phyloP scores from a whole-genome alignment of 75 land plant species.

The Picea sitchensis region DNA sequence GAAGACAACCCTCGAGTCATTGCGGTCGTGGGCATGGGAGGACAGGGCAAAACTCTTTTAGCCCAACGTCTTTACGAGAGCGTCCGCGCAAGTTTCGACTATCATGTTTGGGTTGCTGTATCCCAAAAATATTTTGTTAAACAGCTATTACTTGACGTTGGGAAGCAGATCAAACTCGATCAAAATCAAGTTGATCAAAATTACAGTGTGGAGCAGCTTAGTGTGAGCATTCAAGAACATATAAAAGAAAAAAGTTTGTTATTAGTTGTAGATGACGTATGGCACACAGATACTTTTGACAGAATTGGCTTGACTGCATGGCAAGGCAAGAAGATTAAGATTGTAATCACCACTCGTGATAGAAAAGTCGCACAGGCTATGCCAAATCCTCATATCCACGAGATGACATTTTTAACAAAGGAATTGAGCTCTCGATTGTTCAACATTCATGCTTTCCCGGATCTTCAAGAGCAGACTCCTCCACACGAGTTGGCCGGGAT shows the following conservation, averaged over 20 bases:
- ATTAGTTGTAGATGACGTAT: constrained; percentile 37
- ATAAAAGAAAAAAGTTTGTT: constrained; percentile 15
- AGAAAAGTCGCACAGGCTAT: constrained; percentile 13
- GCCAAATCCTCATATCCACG: neutral
- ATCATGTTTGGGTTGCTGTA: constrained; percentile 26
- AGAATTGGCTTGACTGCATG: neutral
- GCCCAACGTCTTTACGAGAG: constrained; percentile 25
- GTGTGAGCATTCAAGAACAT: neutral
- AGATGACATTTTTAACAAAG: constrained; percentile 15
- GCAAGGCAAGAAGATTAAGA: constrained; percentile 4
- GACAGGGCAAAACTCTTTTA: constrained; percentile 35
- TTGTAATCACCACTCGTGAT: constrained; percentile 31
- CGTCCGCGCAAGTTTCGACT: constrained; percentile 14
- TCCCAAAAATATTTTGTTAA: constrained; percentile 25
- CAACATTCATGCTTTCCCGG: constrained; percentile 7
- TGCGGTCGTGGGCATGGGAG: constrained; percentile 23
- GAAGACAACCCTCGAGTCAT: too few relatives aligned
- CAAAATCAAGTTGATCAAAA: neutral
- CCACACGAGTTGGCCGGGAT: neutral
- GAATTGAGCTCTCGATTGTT: constrained; percentile 25
- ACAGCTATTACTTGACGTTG: constrained; percentile 12
- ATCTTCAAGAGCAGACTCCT: neutral
- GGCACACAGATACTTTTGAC: constrained; percentile 17
- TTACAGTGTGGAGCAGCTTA: constrained; percentile 9
- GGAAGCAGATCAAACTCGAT: neutral